phyloP scores from a whole-genome alignment of 306 rosid genomes.

The Cucurbita pepo region DNA sequence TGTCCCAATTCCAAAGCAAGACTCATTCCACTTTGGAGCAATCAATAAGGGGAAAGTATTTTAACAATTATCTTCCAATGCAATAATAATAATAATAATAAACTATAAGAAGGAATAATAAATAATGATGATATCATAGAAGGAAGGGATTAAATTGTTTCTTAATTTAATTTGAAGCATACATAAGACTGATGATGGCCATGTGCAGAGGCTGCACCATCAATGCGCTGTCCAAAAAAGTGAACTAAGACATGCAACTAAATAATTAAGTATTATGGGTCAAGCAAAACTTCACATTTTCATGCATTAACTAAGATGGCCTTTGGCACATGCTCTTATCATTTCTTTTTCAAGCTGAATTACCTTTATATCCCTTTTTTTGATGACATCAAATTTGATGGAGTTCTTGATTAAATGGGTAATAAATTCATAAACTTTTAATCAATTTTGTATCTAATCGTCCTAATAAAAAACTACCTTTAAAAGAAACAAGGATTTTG shows the following conservation, averaged over 20 bases:
- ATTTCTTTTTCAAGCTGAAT: not conserved
- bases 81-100: too few relatives aligned
- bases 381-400: too few relatives aligned
- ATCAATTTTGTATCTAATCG: too few relatives aligned
- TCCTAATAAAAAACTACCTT: too few relatives aligned
- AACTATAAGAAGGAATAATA: not conserved
- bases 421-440: too few relatives aligned
- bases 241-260: not conserved
- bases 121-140: not conserved
- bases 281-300: not conserved
- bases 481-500: too few relatives aligned
- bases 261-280: not conserved
- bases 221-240: slow-evolving; percentile 21
- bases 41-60: not conserved
- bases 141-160: not conserved
- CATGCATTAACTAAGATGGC: not conserved
- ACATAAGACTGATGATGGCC: slow-evolving; percentile 1
- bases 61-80: too few relatives aligned
- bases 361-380: not conserved
- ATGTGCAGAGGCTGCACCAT: slow-evolving; percentile 21
- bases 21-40: not conserved
- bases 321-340: not conserved
- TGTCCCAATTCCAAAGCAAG: not conserved
- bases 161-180: not conserved
- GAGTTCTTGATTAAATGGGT: too few relatives aligned